Evolutionary conservation across 2,329 filamentous ascomycete species (phyloP).

Genomic region (Beauveria caledonica): DNA sequence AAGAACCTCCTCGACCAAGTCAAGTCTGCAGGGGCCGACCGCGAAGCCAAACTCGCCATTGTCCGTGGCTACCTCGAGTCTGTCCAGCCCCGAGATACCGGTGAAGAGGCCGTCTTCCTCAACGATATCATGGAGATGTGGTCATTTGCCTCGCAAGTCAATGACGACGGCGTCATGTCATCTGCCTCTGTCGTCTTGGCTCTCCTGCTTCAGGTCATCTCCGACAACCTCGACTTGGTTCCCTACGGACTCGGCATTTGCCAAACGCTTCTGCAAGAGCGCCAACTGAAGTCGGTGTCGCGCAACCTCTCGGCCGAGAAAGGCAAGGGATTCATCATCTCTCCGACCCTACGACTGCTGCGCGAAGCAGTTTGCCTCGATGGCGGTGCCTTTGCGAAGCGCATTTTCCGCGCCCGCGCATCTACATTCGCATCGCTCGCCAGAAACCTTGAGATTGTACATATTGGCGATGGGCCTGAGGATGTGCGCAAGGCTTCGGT

Average conservation of each 20-base stretch:
- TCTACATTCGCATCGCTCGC: conserved; percentile 74
- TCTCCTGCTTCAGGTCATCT: conserved; percentile 71
- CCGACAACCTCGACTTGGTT: conserved; percentile 63
- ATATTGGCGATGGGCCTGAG: conserved; percentile 47
- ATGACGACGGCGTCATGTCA: conserved; percentile 74
- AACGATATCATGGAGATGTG: conserved; percentile 79
- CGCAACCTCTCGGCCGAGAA: conserved; percentile 73
- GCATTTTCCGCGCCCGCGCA: conserved; percentile 69
- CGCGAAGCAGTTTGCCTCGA: conserved; percentile 82
- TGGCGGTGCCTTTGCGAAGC: conserved; percentile 69
- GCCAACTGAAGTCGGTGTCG: conserved; percentile 72
- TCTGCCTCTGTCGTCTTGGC: conserved; percentile 74
- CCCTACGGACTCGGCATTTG: conserved; percentile 71
- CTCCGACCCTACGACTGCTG: conserved; percentile 76
- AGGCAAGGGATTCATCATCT: conserved; percentile 79
- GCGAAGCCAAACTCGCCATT: conserved; percentile 42
- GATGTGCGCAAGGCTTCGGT: conserved; percentile 67
- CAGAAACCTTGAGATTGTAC: conserved; percentile 68
- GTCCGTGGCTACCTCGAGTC: conserved; percentile 60
- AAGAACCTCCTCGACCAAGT: conserved; percentile 65
- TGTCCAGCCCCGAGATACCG: conserved; percentile 38
- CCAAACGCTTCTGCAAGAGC: conserved; percentile 71
- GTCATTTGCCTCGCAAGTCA: conserved; percentile 71
- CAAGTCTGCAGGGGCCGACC: conserved; percentile 37
- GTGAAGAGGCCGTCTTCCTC: conserved; percentile 53